These are phyloP conservation scores for Bauhinia variegata DNA, from an alignment of 306 rosid species.

Conservation along the genomic window DNA sequence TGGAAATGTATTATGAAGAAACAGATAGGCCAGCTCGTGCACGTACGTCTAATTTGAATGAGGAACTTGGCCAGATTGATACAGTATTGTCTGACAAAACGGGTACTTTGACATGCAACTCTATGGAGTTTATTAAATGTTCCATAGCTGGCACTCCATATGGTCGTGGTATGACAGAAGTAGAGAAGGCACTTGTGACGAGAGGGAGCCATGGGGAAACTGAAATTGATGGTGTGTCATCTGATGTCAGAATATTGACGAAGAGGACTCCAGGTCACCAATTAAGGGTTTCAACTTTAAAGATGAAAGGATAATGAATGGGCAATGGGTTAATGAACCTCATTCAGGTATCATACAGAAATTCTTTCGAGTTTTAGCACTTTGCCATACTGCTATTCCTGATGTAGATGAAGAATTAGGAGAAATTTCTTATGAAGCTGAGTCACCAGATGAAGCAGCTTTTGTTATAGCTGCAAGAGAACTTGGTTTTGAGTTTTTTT, in stretches of 20 bases:
- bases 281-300: conserved; percentile 80
- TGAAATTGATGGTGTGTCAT: conserved; percentile 43
- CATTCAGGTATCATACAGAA: conserved; percentile 62
- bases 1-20: conserved; percentile 77
- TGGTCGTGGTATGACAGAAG: conserved; percentile 82
- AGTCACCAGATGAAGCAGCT: conserved; percentile 95
- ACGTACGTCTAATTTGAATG: conserved; percentile 85
- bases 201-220: conserved; percentile 43
- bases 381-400: conserved; percentile 86
- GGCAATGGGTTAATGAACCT: conserved; percentile 75
- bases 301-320: conserved; percentile 72
- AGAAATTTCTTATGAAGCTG: conserved; percentile 77
- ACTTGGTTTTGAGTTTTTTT: conserved; percentile 76
- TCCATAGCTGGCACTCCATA: conserved; percentile 73
- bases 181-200: conserved; percentile 66
- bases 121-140: conserved; percentile 92
- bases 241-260: conserved; percentile 37
- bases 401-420: conserved; percentile 48
- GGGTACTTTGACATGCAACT: conserved; percentile 91
- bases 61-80: conserved; percentile 89
- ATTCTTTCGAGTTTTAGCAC: conserved; percentile 74
- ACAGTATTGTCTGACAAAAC: conserved; percentile 87
- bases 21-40: conserved; percentile 79
- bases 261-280: conserved; percentile 36
- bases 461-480: conserved; percentile 92